These are phyloP conservation scores for Nigrospora sphaerica DNA, from an alignment of 2,329 filamentous ascomycete genomes.

Conservation along the genomic window DNA sequence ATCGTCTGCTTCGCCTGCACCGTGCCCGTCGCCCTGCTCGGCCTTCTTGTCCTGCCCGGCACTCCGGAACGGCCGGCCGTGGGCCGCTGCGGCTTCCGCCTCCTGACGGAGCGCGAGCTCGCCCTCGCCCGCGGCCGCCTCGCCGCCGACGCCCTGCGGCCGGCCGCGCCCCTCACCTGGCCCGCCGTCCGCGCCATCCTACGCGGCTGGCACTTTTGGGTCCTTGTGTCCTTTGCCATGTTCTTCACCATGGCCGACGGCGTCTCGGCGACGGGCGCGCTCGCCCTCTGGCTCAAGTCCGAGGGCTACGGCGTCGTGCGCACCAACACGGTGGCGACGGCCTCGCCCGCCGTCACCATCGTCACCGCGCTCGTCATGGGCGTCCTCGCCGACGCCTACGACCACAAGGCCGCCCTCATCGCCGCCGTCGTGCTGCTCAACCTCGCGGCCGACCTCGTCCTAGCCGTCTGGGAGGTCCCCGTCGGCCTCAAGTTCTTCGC, in stretches of 20 bases:
- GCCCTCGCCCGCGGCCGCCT: conserved; percentile 14
- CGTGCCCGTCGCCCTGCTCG: conserved; percentile 22
- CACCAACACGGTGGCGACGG: conserved; percentile 43
- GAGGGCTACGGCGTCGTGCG: conserved; percentile 31
- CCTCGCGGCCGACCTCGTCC: conserved; percentile 25
- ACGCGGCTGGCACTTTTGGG: neutral
- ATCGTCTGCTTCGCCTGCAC: conserved; percentile 32
- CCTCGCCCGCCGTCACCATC: conserved; percentile 45
- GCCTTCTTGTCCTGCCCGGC: conserved; percentile 22
- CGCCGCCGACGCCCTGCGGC: too few relatives aligned
- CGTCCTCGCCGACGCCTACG: conserved; percentile 20
- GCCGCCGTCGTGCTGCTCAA: conserved; percentile 34
- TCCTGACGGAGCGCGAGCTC: conserved; percentile 18
- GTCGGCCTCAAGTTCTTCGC: conserved; percentile 56
- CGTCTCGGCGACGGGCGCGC: conserved; percentile 24
- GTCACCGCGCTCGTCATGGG: conserved; percentile 55
- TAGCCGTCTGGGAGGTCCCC: conserved; percentile 35
- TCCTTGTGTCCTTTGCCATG: neutral
- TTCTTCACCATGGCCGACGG: neutral
- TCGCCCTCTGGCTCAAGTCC: conserved; percentile 40
- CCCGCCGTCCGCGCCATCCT: neutral
- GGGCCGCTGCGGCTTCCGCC: conserved; percentile 13
- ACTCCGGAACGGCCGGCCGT: conserved; percentile 22
- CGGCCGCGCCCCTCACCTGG: conserved; percentile 6
- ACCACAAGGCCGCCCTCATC: conserved; percentile 52